phyloP scores from a whole-genome alignment of 257 asterid species.

The Gardenia jasminoides region DNA sequence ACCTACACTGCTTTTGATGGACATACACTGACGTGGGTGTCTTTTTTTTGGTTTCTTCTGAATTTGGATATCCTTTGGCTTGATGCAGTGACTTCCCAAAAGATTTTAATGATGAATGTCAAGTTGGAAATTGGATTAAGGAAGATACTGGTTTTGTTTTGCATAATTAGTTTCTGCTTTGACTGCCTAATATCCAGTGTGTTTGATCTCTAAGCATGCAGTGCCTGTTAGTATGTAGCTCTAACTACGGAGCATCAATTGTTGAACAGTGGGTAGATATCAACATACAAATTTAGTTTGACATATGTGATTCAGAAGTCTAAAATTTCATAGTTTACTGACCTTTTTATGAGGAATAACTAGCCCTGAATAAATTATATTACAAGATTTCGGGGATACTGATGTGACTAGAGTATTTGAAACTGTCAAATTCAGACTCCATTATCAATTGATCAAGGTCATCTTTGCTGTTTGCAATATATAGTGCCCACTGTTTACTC shows the following conservation, averaged over 20 bases:
- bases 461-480: too few species aligned
- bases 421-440: not conserved
- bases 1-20: constrained; percentile 82
- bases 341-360: not conserved
- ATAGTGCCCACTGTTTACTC: too few species aligned
- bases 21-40: not conserved
- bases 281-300: not conserved
- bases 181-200: not conserved
- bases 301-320: not conserved
- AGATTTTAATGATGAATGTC: not conserved
- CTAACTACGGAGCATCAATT: not conserved
- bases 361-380: not conserved
- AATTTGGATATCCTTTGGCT: not conserved
- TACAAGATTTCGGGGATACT: not conserved
- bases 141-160: not conserved
- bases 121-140: not conserved
- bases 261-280: not conserved
- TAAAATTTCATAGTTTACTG: not conserved
- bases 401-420: not conserved
- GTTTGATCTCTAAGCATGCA: not conserved
- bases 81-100: not conserved
- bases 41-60: not conserved
- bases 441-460: too few species aligned
- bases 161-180: not conserved
- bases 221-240: not conserved